phyloP scores from a whole-genome alignment of 1,139 yeast species.

The Arxiozyma bovina region DNA sequence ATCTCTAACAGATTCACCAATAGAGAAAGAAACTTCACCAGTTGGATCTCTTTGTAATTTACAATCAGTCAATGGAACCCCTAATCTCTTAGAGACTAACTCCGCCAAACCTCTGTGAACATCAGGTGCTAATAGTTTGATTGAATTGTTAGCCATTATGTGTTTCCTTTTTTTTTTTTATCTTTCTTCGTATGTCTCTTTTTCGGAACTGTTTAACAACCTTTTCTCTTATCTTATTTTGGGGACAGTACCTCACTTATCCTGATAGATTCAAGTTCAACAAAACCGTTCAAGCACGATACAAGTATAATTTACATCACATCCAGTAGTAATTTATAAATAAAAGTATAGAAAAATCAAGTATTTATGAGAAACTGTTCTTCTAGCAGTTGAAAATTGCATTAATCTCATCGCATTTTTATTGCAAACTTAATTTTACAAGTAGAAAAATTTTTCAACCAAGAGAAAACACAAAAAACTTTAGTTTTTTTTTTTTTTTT shows the following conservation, averaged over 20 bases:
- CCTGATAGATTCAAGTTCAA: not conserved
- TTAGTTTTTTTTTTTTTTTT: too few relatives aligned
- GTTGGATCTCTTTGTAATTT: slow-evolving; percentile 64
- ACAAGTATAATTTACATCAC: not conserved
- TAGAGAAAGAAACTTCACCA: slow-evolving; percentile 84
- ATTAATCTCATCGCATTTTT: not conserved
- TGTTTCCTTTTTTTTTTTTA: not conserved
- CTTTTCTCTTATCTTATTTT: not conserved
- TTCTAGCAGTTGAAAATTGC: not conserved
- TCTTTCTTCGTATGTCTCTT: not conserved
- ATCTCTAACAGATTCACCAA: slow-evolving; percentile 93
- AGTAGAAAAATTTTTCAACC: not conserved
- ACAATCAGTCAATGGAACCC: slow-evolving; percentile 53
- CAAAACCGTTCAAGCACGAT: not conserved
- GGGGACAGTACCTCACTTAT: not conserved
- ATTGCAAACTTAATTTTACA: too few relatives aligned
- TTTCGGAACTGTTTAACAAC: not conserved
- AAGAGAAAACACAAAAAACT: not conserved
- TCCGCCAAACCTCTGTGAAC: slow-evolving; percentile 84
- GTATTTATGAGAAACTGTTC: not conserved
- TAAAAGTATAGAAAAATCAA: too few relatives aligned
- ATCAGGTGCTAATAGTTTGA: slow-evolving; percentile 81
- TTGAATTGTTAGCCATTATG: slow-evolving; percentile 71
- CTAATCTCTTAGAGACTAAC: slow-evolving; percentile 63
- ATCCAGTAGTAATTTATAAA: not conserved